Evolutionary conservation across 2,329 filamentous ascomycete genomes (phyloP).

Genomic region (Diaporthe sp.): DNA sequence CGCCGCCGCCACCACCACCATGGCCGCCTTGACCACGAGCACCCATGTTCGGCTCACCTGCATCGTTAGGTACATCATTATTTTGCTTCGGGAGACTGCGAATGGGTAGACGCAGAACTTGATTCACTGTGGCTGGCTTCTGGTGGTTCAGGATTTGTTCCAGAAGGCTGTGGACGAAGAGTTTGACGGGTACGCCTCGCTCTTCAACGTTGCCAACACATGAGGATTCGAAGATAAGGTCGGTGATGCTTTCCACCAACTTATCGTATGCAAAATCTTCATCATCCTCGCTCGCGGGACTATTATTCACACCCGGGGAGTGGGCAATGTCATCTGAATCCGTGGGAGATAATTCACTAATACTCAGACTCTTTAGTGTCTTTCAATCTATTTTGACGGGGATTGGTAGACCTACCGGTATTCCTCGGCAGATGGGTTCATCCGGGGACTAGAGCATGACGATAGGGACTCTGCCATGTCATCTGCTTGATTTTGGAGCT

Average conservation of each 20-base stretch:
- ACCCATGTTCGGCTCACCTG: neutral
- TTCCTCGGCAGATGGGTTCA: accelerated
- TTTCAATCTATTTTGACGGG: too few relatives aligned
- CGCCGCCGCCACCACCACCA: neutral
- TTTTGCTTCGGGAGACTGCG: neutral
- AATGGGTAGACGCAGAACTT: neutral
- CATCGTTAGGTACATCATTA: neutral
- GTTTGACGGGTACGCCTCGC: neutral
- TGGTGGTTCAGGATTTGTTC: neutral
- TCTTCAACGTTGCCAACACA: neutral
- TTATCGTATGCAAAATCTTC: neutral
- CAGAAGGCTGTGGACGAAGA: neutral
- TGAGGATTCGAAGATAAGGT: neutral
- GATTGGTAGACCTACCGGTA: too few relatives aligned
- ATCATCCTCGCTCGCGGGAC: neutral
- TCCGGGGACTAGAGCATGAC: neutral
- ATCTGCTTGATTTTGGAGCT: too few relatives aligned
- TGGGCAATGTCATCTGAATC: neutral
- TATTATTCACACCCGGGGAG: too few relatives aligned
- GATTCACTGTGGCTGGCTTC: neutral
- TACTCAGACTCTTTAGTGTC: neutral
- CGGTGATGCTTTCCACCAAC: neutral
- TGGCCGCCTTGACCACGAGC: neutral
- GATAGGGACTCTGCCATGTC: too few relatives aligned
- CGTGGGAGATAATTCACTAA: neutral